Evolutionary conservation across 495 filamentous ascomycete species (phyloP).

Genomic region (Aspergillus bridgeri): DNA sequence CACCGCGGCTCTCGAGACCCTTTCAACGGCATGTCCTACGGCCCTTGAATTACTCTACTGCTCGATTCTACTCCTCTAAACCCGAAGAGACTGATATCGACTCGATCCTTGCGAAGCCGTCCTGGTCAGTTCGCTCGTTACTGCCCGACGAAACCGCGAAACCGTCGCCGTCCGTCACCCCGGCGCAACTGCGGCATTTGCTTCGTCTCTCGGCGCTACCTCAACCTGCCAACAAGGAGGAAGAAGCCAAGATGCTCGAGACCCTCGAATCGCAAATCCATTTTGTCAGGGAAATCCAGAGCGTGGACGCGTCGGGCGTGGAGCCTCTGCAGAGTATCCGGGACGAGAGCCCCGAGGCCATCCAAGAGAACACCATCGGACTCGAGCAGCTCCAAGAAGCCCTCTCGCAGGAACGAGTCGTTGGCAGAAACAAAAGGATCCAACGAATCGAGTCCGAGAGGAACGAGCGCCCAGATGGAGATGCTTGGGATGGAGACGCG

Average conservation of each 20-base stretch:
- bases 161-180: slow-evolving; percentile 38
- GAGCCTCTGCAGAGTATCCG: slow-evolving; percentile 72
- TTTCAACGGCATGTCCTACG: slow-evolving; percentile 7
- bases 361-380: slow-evolving; percentile 52
- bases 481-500: slow-evolving; percentile 61
- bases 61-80: slow-evolving; percentile 30
- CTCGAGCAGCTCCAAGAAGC: slow-evolving; percentile 49
- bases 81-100: slow-evolving; percentile 36
- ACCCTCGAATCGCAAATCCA: slow-evolving; percentile 81
- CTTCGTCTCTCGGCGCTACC: slow-evolving; percentile 88
- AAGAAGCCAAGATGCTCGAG: slow-evolving; percentile 62
- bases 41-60: slow-evolving; percentile 6
- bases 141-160: slow-evolving; percentile 49
- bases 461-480: slow-evolving; percentile 35
- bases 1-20: slow-evolving; percentile 17
- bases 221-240: slow-evolving; percentile 53
- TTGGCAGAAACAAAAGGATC: slow-evolving; percentile 49
- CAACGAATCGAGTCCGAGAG: slow-evolving; percentile 32
- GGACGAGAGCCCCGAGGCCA: slow-evolving; percentile 65
- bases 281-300: slow-evolving; percentile 81
- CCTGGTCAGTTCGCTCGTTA: slow-evolving; percentile 82
- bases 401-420: slow-evolving; percentile 49
- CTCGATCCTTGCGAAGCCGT: slow-evolving; percentile 63
- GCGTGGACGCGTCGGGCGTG: slow-evolving; percentile 69
- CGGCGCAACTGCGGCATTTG: slow-evolving; percentile 71